Evolutionary conservation across 2,329 filamentous ascomycete species (phyloP).

Genomic region (Ophiostoma ips): DNA sequence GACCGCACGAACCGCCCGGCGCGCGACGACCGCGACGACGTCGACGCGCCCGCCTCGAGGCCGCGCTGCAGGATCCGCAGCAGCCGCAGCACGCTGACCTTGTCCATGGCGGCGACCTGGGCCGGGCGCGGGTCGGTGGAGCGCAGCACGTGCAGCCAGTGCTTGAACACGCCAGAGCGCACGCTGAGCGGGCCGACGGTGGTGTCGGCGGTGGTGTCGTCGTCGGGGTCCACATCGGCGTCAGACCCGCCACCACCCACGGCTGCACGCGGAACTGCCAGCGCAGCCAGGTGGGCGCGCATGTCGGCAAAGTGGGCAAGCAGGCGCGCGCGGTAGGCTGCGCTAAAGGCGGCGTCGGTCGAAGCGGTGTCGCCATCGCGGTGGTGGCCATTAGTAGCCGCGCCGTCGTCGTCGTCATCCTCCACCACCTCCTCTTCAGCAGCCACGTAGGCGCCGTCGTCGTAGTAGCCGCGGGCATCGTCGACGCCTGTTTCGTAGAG

Average conservation of each 20-base stretch:
- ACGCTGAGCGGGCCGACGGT: constrained; percentile 41
- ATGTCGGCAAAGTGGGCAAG: constrained; percentile 47
- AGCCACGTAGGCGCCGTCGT: constrained; percentile 68
- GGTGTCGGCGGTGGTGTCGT: constrained; percentile 33
- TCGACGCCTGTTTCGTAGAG: constrained; percentile 36
- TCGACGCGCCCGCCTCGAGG: constrained; percentile 36
- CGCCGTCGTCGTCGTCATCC: constrained; percentile 67
- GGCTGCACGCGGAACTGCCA: too few species aligned
- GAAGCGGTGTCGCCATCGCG: constrained; percentile 14
- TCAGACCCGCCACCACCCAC: too few species aligned
- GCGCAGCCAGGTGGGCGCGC: constrained; percentile 36
- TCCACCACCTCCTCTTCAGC: constrained; percentile 24
- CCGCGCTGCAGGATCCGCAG: constrained; percentile 52
- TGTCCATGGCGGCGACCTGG: constrained; percentile 51
- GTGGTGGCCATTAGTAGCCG: constrained; percentile 33
- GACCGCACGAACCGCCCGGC: constrained; percentile 7
- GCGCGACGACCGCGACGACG: constrained; percentile 12
- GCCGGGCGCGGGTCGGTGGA: constrained; percentile 42
- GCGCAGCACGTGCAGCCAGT: constrained; percentile 39
- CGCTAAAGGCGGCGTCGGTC: constrained; percentile 30
- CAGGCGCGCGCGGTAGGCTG: constrained; percentile 55
- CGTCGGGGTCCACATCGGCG: too few species aligned
- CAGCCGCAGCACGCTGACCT: constrained; percentile 50
- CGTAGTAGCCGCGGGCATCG: constrained; percentile 51
- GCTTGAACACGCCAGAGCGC: constrained; percentile 32